These are phyloP conservation scores for Xylariaceae sp. DNA, from an alignment of 2,329 filamentous ascomycete genomes.

Conservation along the genomic window DNA sequence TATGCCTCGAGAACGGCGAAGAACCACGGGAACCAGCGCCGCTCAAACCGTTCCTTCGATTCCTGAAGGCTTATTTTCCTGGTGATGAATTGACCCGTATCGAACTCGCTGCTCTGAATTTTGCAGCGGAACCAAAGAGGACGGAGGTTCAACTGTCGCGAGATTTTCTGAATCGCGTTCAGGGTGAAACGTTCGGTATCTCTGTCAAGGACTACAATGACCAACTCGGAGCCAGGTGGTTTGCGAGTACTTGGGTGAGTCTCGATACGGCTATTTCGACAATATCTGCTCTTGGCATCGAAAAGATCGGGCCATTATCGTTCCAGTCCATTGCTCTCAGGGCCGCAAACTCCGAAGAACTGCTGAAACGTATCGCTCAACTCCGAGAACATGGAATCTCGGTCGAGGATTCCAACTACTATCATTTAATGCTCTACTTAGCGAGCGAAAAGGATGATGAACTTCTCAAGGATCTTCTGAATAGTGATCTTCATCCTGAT, in stretches of 20 bases:
- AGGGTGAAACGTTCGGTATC: conserved; percentile 38
- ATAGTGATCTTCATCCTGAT: conserved; percentile 50
- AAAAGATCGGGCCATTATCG: conserved; percentile 67
- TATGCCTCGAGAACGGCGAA: conserved; percentile 39
- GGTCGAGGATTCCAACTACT: conserved; percentile 59
- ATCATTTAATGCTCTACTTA: conserved; percentile 59
- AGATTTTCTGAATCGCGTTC: conserved; percentile 36
- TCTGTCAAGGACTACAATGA: conserved; percentile 55
- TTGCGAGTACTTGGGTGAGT: conserved; percentile 67
- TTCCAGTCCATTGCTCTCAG: conserved; percentile 71
- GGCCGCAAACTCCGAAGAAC: conserved; percentile 49
- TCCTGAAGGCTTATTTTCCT: conserved; percentile 43
- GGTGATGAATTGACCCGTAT: conserved; percentile 35
- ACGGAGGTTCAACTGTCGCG: conserved; percentile 27
- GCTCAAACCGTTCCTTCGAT: conserved; percentile 45
- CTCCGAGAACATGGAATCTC: conserved; percentile 59
- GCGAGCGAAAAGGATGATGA: conserved; percentile 51
- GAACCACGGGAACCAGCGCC: conserved; percentile 35
- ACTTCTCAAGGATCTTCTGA: conserved; percentile 42
- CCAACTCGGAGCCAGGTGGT: conserved; percentile 69
- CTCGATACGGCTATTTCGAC: conserved; percentile 63
- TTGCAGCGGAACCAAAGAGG: conserved; percentile 9
- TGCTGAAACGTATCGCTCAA: conserved; percentile 55
- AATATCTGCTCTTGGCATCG: conserved; percentile 66
- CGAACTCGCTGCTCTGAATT: conserved; percentile 20